Conservation (phyloP, 1,284 basidiomycete genomes). For the Rhodotorula sp. region DNA sequence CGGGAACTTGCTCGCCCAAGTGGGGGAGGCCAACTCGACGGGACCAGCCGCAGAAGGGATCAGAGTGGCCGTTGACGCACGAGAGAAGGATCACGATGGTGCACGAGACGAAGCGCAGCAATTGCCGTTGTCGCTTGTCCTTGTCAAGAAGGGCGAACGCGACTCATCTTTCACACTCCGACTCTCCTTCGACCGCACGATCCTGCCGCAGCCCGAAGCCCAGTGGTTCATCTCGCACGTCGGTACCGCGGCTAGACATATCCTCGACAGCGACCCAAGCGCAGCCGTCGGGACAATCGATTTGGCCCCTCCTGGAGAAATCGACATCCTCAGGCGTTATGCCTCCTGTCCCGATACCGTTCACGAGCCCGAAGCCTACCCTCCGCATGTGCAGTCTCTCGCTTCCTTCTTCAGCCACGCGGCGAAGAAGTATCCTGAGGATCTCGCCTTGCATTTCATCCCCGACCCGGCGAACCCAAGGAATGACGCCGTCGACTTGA, state of each 20-base stretch:
- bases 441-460: constrained; percentile 29
- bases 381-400: constrained; percentile 8
- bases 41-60: not conserved
- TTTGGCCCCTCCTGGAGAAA: constrained; percentile 19
- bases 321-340: not conserved
- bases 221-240: constrained; percentile 36
- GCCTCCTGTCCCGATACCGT: constrained; percentile 6
- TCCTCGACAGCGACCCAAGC: not conserved
- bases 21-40: not conserved
- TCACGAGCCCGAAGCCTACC: constrained; percentile 19
- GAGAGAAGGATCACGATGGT: not conserved
- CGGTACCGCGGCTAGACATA: not conserved
- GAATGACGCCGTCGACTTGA: constrained; percentile 9
- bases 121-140: constrained; percentile 8
- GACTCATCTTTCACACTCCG: not conserved
- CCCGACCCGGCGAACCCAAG: not conserved
- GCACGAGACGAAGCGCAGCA: not conserved
- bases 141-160: not conserved
- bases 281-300: not conserved
- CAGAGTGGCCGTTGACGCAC: not conserved
- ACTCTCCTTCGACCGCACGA: constrained; percentile 22
- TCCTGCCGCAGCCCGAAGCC: constrained; percentile 27
- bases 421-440: constrained; percentile 11
- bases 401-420: constrained; percentile 32
- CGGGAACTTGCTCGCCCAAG: constrained; percentile 2